phyloP scores from a whole-genome alignment of 2,329 filamentous ascomycete species.

The Dendrostoma leiphaemia region DNA sequence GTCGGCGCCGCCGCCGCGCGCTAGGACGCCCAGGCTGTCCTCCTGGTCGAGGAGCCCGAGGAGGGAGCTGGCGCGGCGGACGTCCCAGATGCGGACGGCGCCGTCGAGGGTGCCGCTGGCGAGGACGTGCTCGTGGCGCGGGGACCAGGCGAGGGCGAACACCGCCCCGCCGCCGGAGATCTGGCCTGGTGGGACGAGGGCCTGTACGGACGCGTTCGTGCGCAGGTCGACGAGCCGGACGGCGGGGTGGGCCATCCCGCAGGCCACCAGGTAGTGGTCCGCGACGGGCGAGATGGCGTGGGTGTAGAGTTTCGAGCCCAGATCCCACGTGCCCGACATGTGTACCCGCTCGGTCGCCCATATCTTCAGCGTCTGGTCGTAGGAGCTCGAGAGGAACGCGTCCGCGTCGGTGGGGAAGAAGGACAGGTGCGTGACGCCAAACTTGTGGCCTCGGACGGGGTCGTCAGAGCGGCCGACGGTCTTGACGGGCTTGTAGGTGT shows the following conservation, averaged over 20 bases:
- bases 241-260: conserved; percentile 80
- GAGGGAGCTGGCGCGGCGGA: conserved; percentile 73
- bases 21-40: conserved; percentile 68
- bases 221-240: conserved; percentile 84
- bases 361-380: conserved; percentile 73
- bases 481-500: conserved; percentile 54
- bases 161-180: conserved; percentile 53
- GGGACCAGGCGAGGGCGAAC: conserved; percentile 76
- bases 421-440: conserved; percentile 71
- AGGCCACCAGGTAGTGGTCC: conserved; percentile 76
- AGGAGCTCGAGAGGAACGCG: conserved; percentile 74
- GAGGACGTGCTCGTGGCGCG: conserved; percentile 73
- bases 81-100: conserved; percentile 81
- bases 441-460: conserved; percentile 48
- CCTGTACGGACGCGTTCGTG: conserved; percentile 73
- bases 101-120: conserved; percentile 85
- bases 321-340: conserved; percentile 64
- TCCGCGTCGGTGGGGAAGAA: conserved; percentile 78
- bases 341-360: conserved; percentile 65
- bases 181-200: conserved; percentile 61
- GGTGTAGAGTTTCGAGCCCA: conserved; percentile 69
- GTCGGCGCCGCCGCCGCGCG: conserved; percentile 34
- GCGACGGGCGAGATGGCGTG: conserved; percentile 76
- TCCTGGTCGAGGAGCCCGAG: conserved; percentile 81
- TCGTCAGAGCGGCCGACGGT: conserved; percentile 43